Percentiles rank a stretch among this genome's conserved stretches.
phyloP scores from a whole-genome alignment of 1,139 yeast species.

The Debaryomyces coudertii region DNA sequence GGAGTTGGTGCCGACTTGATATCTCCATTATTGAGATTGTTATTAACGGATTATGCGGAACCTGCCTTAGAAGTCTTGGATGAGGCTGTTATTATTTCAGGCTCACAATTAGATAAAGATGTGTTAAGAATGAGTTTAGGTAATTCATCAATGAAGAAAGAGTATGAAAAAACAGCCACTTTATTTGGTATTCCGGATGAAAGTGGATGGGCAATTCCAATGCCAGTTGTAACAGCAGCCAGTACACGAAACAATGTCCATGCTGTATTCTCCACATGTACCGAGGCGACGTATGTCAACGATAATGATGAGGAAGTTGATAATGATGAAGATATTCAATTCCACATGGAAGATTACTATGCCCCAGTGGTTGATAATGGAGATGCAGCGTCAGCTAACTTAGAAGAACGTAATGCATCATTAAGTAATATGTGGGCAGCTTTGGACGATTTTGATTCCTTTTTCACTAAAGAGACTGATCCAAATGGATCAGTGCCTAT shows the following conservation, averaged over 20 bases:
- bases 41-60: conserved; percentile 86
- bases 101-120: conserved; percentile 88
- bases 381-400: conserved; percentile 43
- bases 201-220: conserved; percentile 97
- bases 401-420: conserved; percentile 71
- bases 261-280: conserved; percentile 89
- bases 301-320: conserved; percentile 26
- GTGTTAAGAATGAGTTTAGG: conserved; percentile 92
- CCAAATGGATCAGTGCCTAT: conserved; percentile 19
- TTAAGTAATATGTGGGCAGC: conserved; percentile 96
- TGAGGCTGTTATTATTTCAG: conserved; percentile 82
- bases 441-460: conserved; percentile 89
- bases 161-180: conserved; percentile 84
- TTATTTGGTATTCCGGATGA: conserved; percentile 95
- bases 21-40: conserved; percentile 80
- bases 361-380: conserved; percentile 38
- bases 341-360: conserved; percentile 70
- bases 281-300: conserved; percentile 36
- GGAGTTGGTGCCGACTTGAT: conserved; percentile 96
- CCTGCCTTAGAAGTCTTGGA: conserved; percentile 89
- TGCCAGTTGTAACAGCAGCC: conserved; percentile 89
- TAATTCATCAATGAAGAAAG: conserved; percentile 73
- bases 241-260: conserved; percentile 91
- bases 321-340: conserved; percentile 53
- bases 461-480: conserved; percentile 73